Conservation (phyloP, 2,329 filamentous ascomycete species). For the Venturia effusa region DNA sequence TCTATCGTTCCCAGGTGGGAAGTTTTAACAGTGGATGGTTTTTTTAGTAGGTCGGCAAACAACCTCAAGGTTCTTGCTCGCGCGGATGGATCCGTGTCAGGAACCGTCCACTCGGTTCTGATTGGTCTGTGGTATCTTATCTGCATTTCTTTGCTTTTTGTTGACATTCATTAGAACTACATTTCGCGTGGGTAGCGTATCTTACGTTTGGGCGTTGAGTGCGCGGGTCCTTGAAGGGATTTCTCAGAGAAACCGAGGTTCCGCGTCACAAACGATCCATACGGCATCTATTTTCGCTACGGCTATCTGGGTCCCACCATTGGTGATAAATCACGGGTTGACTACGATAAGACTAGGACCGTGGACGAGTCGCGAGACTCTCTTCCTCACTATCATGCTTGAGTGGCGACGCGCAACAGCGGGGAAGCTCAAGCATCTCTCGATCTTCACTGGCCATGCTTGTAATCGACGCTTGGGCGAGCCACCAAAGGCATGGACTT, state of each 20-base stretch:
- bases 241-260: not conserved
- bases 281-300: not conserved
- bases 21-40: not conserved
- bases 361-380: not conserved
- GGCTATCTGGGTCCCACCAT: not conserved
- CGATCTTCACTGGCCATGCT: not conserved
- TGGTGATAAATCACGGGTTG: not conserved
- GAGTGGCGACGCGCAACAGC: not conserved
- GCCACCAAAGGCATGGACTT: conserved; percentile 2
- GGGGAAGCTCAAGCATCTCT: not conserved
- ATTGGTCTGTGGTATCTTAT: not conserved
- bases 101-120: not conserved
- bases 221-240: not conserved
- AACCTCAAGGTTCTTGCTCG: not conserved
- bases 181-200: not conserved
- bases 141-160: not conserved
- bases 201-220: not conserved
- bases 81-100: not conserved
- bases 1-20: not conserved
- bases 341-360: not conserved
- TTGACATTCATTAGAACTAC: too few relatives aligned
- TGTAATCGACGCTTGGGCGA: not conserved
- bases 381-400: not conserved
- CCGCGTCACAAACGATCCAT: not conserved
- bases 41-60: too few relatives aligned